phyloP scores from a whole-genome alignment of 495 filamentous ascomycete genomes.

The Baudoinia panamericana region DNA sequence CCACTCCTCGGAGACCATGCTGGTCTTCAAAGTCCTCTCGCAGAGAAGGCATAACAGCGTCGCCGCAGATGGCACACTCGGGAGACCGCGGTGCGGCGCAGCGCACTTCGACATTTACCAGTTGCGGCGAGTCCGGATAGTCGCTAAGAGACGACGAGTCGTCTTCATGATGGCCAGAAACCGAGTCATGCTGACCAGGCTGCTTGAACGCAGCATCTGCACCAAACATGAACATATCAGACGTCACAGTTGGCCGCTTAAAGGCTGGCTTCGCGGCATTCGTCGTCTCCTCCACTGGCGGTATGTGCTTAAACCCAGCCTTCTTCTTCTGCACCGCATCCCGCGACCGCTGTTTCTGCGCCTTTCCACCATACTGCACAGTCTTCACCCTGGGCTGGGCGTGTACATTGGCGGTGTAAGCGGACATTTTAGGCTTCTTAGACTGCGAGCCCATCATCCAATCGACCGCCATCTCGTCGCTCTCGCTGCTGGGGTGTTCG shows the following conservation, averaged over 20 bases:
- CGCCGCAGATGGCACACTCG: constrained; percentile 13
- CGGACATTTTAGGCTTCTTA: not conserved
- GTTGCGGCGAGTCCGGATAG: not conserved
- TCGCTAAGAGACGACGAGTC: constrained; percentile 6
- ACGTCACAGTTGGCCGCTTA: not conserved
- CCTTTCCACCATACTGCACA: not conserved
- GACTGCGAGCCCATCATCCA: constrained; percentile 5
- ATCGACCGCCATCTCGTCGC: not conserved
- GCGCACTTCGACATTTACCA: too few species aligned
- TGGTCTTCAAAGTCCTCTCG: constrained; percentile 16
- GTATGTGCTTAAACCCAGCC: not conserved
- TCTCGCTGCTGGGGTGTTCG: constrained; percentile 8
- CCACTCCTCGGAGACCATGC: not conserved
- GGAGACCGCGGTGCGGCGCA: too few species aligned
- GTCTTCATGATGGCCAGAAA: not conserved
- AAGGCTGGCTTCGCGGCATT: constrained; percentile 1
- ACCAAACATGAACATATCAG: not conserved
- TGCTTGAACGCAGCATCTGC: not conserved
- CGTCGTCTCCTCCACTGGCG: not conserved
- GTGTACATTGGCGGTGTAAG: not conserved
- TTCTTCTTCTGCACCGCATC: constrained; percentile 4
- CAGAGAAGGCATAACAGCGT: not conserved
- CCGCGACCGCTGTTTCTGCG: not conserved
- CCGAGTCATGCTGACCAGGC: not conserved
- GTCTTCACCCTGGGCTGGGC: not conserved